A percentile compares a stretch with the other conserved stretches of the same genome.
These are phyloP conservation scores for Fusarium sp. DNA, from an alignment of 2,329 filamentous ascomycete genomes.

Conservation along the genomic window DNA sequence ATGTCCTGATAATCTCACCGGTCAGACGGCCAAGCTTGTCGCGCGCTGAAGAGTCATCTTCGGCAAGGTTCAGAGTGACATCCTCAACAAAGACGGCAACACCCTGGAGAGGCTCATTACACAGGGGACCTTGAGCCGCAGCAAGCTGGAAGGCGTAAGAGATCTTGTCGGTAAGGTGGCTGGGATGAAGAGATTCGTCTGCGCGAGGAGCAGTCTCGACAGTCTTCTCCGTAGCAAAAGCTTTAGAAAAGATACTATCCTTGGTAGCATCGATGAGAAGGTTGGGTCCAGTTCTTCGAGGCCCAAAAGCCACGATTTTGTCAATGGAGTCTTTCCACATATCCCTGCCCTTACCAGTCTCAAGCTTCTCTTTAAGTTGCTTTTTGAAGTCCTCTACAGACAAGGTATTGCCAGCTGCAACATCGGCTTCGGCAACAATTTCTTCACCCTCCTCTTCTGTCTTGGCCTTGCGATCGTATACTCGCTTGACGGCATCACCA, in stretches of 20 bases:
- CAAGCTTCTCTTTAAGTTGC: constrained; percentile 78
- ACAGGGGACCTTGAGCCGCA: constrained; percentile 89
- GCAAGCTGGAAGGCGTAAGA: constrained; percentile 94
- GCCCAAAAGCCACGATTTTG: constrained; percentile 91
- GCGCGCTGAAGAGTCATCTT: constrained; percentile 69
- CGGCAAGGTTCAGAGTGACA: constrained; percentile 72
- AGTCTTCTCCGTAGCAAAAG: constrained; percentile 66
- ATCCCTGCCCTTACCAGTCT: constrained; percentile 80
- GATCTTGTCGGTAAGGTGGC: constrained; percentile 90
- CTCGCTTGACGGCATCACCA: constrained; percentile 80
- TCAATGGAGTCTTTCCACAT: constrained; percentile 82
- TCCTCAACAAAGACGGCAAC: constrained; percentile 92
- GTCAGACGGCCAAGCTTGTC: constrained; percentile 86
- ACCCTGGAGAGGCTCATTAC: constrained; percentile 93
- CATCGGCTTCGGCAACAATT: constrained; percentile 69
- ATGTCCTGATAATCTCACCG: constrained; percentile 91
- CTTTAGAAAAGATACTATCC: constrained; percentile 78
- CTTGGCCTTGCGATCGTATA: constrained; percentile 77
- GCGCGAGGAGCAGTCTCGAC: constrained; percentile 56
- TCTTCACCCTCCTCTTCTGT: constrained; percentile 58
- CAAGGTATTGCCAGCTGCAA: constrained; percentile 73
- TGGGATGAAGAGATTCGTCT: constrained; percentile 68
- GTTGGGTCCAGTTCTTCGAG: constrained; percentile 87
- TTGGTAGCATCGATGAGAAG: constrained; percentile 87
- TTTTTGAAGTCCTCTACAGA: constrained; percentile 83